phyloP scores from a whole-genome alignment of 106 monocot genomes.

The Acanthochlamys bracteata region DNA sequence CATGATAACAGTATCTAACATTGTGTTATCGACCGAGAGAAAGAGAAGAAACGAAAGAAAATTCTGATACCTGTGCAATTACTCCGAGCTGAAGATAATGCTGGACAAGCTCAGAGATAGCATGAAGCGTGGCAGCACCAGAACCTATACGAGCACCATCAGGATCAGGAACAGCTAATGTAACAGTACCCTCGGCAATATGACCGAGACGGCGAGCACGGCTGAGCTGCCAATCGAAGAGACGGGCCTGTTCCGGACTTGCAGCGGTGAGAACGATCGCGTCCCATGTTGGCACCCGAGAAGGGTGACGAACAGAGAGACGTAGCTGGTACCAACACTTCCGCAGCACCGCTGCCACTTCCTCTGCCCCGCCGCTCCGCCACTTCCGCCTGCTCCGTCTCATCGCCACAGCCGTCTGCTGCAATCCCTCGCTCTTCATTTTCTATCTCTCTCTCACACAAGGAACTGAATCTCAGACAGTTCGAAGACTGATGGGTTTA shows the following conservation, averaged over 20 bases:
- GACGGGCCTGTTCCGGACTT: conserved; percentile 87
- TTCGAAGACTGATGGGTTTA: no score
- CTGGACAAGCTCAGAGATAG: conserved; percentile 43
- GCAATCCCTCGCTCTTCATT: no score
- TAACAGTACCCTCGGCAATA: conserved; percentile 64
- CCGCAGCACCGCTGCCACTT: conserved; percentile 41
- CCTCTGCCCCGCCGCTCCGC: conserved; percentile 21
- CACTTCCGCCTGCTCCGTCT: background rate
- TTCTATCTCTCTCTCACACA: no score
- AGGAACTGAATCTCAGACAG: no score
- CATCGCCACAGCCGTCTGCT: no score
- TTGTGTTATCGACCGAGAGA: no score
- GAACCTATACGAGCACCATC: conserved; percentile 91
- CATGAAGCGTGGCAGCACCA: conserved; percentile 91
- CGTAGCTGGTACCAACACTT: conserved; percentile 83
- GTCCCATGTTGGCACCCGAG: conserved; percentile 80
- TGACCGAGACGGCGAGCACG: conserved; percentile 78
- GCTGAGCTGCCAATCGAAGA: conserved; percentile 84
- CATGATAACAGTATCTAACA: no score
- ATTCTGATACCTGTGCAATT: background rate
- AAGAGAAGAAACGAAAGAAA: no score
- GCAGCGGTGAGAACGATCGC: conserved; percentile 94
- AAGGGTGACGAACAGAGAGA: conserved; percentile 72
- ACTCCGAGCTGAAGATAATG: conserved; percentile 31
- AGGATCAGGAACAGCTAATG: conserved; percentile 85